Evolutionary conservation across 1,284 basidiomycete genomes (phyloP).

Genomic region (Anthracocystis panici-leucophaei): DNA sequence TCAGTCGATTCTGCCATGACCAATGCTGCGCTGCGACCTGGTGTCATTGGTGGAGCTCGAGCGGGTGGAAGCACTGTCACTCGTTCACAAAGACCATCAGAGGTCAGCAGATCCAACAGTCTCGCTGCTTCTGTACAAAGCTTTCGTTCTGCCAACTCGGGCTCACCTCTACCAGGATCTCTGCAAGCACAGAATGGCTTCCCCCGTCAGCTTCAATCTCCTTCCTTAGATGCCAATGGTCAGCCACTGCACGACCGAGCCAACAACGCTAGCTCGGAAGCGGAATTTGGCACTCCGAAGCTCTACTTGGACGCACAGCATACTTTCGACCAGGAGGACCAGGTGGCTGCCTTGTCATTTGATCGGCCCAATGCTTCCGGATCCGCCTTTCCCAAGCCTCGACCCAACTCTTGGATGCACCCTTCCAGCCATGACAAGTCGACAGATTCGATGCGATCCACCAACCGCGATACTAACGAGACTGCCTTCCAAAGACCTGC

Average conservation of each 20-base stretch:
- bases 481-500: constrained; percentile 20
- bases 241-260: constrained; percentile 15
- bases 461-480: constrained; percentile 11
- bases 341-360: constrained; percentile 6
- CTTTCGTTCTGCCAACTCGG: constrained; percentile 44
- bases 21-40: constrained; percentile 17
- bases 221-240: constrained; percentile 21
- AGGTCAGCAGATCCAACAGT: constrained; percentile 46
- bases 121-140: constrained; percentile 37
- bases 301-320: constrained; percentile 48
- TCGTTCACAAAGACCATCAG: constrained; percentile 13
- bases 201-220: constrained; percentile 21
- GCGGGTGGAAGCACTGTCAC: neutral
- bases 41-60: constrained; percentile 31
- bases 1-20: constrained; percentile 36
- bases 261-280: constrained; percentile 22
- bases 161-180: constrained; percentile 27
- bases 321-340: constrained; percentile 23
- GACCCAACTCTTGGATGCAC: constrained; percentile 49
- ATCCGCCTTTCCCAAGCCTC: constrained; percentile 16
- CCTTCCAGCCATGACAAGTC: constrained; percentile 21
- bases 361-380: constrained; percentile 13
- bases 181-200: constrained; percentile 9
- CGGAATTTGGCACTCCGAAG: constrained; percentile 44
- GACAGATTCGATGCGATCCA: constrained; percentile 9